phyloP scores from a whole-genome alignment of 805 yeast genomes.

The Tanozyma kutaoensis region DNA sequence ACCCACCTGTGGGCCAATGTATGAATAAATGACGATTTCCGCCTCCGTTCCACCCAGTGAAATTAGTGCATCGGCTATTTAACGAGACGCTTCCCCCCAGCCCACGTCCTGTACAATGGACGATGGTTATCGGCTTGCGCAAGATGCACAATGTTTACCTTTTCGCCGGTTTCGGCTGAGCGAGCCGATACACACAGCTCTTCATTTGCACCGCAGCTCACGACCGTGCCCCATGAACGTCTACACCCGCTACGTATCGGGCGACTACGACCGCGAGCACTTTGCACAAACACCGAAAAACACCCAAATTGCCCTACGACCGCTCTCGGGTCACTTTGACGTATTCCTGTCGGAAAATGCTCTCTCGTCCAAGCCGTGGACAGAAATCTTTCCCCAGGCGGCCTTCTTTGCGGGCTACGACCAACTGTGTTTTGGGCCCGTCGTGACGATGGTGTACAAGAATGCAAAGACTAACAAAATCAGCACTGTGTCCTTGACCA shows the following conservation, averaged over 20 bases:
- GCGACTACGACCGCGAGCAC: constrained; percentile 16
- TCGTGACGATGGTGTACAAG: constrained; percentile 38
- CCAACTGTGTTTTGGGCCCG: constrained; percentile 19
- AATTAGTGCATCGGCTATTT: neutral
- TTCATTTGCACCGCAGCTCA: neutral
- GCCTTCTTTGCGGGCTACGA: constrained; percentile 44
- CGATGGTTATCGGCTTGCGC: neutral
- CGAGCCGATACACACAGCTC: neutral
- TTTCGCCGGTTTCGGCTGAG: constrained; percentile 1
- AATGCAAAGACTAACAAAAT: constrained; percentile 30
- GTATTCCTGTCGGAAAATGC: too few relatives aligned
- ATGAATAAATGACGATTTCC: neutral
- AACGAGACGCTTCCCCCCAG: neutral
- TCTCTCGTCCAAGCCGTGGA: too few relatives aligned
- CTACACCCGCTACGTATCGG: constrained; percentile 24
- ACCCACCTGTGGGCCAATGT: neutral
- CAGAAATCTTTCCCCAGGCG: constrained; percentile 28
- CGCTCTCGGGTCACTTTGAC: constrained; percentile 15
- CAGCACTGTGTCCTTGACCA: constrained; percentile 44
- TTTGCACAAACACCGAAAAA: constrained; percentile 1
- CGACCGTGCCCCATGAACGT: constrained; percentile 15
- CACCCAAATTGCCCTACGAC: constrained; percentile 8
- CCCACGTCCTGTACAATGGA: neutral
- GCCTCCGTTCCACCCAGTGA: neutral
- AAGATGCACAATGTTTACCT: constrained; percentile 1